Evolutionary conservation across 139 green algal species (phyloP).

Genomic region (Trebouxia sp.): DNA sequence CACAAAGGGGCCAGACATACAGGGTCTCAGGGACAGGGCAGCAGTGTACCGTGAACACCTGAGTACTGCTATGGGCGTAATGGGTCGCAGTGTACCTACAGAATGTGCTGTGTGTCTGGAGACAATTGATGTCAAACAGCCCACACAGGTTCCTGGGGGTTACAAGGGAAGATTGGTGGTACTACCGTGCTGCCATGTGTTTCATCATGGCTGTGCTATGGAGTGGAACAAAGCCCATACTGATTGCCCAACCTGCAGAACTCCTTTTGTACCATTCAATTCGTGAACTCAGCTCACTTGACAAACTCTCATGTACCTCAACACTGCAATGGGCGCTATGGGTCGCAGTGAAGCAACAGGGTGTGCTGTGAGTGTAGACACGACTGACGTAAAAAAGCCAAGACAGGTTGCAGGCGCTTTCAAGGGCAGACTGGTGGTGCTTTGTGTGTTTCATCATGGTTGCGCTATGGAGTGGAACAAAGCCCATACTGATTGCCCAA

Average conservation of each 20-base stretch:
- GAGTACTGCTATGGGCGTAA: not conserved
- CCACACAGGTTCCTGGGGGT: not conserved
- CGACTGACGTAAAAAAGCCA: not conserved
- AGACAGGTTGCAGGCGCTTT: not conserved
- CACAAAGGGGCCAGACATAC: not conserved
- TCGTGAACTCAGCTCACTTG: not conserved
- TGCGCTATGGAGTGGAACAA: not conserved
- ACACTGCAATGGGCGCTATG: not conserved
- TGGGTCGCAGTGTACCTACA: not conserved
- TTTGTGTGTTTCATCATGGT: not conserved
- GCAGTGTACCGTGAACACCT: not conserved
- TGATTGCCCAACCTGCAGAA: not conserved
- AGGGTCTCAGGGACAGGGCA: slow-evolving; percentile 15
- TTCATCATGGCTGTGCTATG: slow-evolving; percentile 10
- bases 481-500: not conserved
- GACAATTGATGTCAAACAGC: not conserved
- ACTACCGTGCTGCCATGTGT: not conserved
- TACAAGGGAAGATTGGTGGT: not conserved
- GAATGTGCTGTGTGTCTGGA: slow-evolving; percentile 1
- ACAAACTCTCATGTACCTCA: too few relatives aligned
- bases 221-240: not conserved
- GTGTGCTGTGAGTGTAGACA: not conserved
- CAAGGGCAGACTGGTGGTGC: not conserved
- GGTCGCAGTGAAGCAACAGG: not conserved
- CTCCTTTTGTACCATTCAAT: not conserved